Percentiles rank a stretch among this genome's conserved stretches.
phyloP scores from a whole-genome alignment of 352 stramenopile genomes.

The Globisporangium nodosum region DNA sequence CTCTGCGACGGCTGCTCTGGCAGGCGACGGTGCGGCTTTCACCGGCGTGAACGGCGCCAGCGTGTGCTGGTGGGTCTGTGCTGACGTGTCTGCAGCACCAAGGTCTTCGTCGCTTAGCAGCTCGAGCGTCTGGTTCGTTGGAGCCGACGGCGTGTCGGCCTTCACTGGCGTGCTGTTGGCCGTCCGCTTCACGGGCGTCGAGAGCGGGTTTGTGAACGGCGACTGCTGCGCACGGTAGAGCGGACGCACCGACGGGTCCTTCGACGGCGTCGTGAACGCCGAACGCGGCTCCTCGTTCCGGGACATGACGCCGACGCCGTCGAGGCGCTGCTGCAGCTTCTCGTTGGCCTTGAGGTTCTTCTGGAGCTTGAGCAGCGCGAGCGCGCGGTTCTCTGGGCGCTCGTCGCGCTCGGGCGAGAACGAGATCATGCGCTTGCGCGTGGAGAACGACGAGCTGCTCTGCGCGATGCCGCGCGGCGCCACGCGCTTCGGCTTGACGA shows the following conservation, averaged over 20 bases:
- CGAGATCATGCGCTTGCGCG: conserved; percentile 76
- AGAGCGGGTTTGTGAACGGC: conserved; percentile 3
- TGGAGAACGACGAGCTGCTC: conserved; percentile 60
- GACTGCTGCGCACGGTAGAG: conserved; percentile 1
- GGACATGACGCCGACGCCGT: conserved; percentile 22
- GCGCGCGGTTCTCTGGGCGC: conserved; percentile 40
- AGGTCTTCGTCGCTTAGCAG: conserved; percentile 8
- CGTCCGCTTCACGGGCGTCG: neutral
- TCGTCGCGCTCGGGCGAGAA: conserved; percentile 66
- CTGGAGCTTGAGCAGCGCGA: conserved; percentile 52
- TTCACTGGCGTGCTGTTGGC: conserved; percentile 5
- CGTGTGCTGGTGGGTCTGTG: neutral
- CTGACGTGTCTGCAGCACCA: neutral
- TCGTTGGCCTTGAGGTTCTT: conserved; percentile 70
- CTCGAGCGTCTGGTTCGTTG: conserved; percentile 10
- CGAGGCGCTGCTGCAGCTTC: conserved; percentile 56
- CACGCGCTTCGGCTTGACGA: conserved; percentile 10
- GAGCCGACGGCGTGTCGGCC: conserved; percentile 10
- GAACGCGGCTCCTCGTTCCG: conserved; percentile 11
- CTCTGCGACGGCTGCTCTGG: neutral
- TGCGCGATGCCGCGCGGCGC: conserved; percentile 54
- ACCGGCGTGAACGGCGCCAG: conserved; percentile 4
- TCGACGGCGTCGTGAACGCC: conserved; percentile 13
- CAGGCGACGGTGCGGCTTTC: neutral
- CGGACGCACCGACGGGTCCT: conserved; percentile 3